phyloP scores from a whole-genome alignment of 2,329 filamentous ascomycete genomes.

The Talaromyces piceae region DNA sequence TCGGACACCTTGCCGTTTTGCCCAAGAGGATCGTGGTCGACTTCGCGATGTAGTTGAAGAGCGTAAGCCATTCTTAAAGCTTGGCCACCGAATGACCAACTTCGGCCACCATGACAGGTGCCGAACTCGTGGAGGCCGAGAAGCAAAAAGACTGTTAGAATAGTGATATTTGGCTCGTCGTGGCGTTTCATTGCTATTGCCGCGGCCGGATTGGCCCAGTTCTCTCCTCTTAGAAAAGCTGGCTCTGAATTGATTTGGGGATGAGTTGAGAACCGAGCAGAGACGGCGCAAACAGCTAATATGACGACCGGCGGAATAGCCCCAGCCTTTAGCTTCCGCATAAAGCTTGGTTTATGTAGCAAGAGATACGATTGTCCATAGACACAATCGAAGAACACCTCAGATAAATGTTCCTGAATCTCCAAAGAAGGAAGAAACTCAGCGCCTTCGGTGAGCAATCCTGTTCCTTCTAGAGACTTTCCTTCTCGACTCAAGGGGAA shows the following conservation, averaged over 20 bases:
- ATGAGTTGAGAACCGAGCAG: slow-evolving; percentile 90
- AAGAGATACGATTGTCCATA: slow-evolving; percentile 94
- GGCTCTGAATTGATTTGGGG: slow-evolving; percentile 68
- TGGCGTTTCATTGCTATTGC: slow-evolving; percentile 82
- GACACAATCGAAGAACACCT: slow-evolving; percentile 91
- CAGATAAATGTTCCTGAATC: slow-evolving; percentile 84
- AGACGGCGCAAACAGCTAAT: slow-evolving; percentile 88
- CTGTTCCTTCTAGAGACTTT: slow-evolving; percentile 65
- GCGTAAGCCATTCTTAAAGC: slow-evolving; percentile 97
- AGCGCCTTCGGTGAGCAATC: slow-evolving; percentile 70
- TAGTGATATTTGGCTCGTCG: slow-evolving; percentile 93
- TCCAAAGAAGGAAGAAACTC: slow-evolving; percentile 78
- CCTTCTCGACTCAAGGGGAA: slow-evolving; percentile 50
- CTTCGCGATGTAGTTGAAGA: slow-evolving; percentile 82
- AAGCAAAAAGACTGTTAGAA: slow-evolving; percentile 80
- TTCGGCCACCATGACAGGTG: slow-evolving; percentile 89
- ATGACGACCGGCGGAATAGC: slow-evolving; percentile 82
- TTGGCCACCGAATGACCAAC: slow-evolving; percentile 92
- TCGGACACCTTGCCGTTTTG: slow-evolving; percentile 51
- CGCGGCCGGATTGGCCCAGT: slow-evolving; percentile 81
- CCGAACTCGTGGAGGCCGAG: slow-evolving; percentile 92
- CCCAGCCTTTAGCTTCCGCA: slow-evolving; percentile 69
- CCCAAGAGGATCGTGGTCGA: slow-evolving; percentile 71
- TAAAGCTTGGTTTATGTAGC: slow-evolving; percentile 94
- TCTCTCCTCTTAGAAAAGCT: slow-evolving; percentile 80